phyloP scores from a whole-genome alignment of 352 stramenopile species.

The Phytophthora kernoviae region DNA sequence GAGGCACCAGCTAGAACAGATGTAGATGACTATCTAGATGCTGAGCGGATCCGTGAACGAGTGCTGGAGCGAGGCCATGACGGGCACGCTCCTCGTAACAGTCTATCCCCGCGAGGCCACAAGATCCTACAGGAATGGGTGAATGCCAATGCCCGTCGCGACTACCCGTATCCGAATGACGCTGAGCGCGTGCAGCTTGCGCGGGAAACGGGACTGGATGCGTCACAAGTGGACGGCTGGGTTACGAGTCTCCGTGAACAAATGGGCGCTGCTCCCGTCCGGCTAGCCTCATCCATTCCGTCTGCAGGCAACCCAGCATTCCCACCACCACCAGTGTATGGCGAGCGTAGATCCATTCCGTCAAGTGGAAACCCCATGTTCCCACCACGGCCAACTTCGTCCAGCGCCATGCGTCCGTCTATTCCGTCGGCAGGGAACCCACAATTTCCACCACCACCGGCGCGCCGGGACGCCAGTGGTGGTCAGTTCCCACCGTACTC shows the following conservation, averaged over 20 bases:
- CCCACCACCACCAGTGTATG: slow-evolving; percentile 54
- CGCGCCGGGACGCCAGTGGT: slow-evolving; percentile 39
- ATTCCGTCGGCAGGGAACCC: slow-evolving; percentile 56
- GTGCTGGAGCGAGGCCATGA: slow-evolving; percentile 52
- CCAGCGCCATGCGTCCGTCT: slow-evolving; percentile 43
- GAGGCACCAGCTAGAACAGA: slow-evolving; percentile 54
- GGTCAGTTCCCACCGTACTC: slow-evolving; percentile 38
- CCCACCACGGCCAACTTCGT: slow-evolving; percentile 46
- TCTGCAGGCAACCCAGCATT: slow-evolving; percentile 66
- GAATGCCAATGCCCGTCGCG: slow-evolving; percentile 55
- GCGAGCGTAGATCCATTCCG: slow-evolving; percentile 68
- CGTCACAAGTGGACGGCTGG: slow-evolving; percentile 86
- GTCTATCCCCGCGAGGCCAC: slow-evolving; percentile 67
- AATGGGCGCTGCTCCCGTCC: slow-evolving; percentile 30
- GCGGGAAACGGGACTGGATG: slow-evolving; percentile 72
- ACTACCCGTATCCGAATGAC: slow-evolving; percentile 72
- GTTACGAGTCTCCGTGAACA: slow-evolving; percentile 82
- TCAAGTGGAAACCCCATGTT: slow-evolving; percentile 73
- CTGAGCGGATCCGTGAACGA: slow-evolving; percentile 69
- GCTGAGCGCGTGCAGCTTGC: slow-evolving; percentile 77
- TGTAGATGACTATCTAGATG: slow-evolving; percentile 71
- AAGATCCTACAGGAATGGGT: slow-evolving; percentile 87
- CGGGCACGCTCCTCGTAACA: slow-evolving; percentile 42
- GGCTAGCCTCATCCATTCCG: slow-evolving; percentile 49
- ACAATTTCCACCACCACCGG: slow-evolving; percentile 63